Percentiles rank a stretch among this genome's conserved stretches.
Evolutionary conservation across 2,329 filamentous ascomycete genomes (phyloP).

Genomic region (Colletotrichum gloeosporioides): DNA sequence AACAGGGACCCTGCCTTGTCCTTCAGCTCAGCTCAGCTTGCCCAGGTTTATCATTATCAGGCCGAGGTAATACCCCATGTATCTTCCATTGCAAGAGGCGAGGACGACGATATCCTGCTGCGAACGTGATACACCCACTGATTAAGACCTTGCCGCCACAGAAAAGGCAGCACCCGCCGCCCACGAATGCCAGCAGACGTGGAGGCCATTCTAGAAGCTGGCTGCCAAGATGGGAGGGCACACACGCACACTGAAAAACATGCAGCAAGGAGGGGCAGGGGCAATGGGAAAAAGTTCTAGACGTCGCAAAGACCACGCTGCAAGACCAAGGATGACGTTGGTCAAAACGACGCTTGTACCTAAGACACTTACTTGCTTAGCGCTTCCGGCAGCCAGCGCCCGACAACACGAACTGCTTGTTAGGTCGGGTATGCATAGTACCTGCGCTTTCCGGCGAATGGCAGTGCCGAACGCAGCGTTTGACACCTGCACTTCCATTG

Average conservation of each 20-base stretch:
- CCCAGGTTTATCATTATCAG: not conserved
- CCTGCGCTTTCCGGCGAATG: constrained; percentile 1
- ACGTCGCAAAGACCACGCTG: not conserved
- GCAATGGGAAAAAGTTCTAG: not conserved
- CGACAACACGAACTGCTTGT: not conserved
- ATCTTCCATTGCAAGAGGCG: not conserved
- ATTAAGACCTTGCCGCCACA: not conserved
- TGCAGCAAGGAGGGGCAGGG: not conserved
- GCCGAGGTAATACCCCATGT: not conserved
- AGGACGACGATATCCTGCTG: not conserved
- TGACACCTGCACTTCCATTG: not conserved
- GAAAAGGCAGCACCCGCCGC: not conserved
- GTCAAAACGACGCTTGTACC: not conserved
- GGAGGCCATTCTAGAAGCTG: not conserved
- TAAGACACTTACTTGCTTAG: not conserved
- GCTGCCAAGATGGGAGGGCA: not conserved
- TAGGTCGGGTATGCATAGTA: not conserved
- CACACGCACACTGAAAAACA: not conserved
- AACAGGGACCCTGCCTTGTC: not conserved
- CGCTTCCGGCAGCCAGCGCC: not conserved
- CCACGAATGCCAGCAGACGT: not conserved
- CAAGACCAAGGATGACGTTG: not conserved
- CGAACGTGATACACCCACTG: not conserved
- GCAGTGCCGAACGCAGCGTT: not conserved
- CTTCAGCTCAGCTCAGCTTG: not conserved